Evolutionary conservation across 2,329 filamentous ascomycete species (phyloP).

Genomic region (Colletotrichum godetiae): DNA sequence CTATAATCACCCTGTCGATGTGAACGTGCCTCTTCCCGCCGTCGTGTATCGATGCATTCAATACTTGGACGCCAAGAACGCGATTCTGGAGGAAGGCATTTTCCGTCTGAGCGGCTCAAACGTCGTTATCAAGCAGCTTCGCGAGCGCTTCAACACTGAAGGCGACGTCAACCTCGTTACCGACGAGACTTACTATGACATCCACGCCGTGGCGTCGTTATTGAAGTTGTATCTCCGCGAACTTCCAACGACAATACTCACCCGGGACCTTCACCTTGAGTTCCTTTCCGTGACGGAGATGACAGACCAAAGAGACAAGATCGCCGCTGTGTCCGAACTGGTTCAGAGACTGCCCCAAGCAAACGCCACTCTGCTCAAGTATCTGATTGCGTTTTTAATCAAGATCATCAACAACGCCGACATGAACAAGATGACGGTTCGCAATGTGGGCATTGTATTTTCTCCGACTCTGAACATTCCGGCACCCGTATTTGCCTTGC

Average conservation of each 20-base stretch:
- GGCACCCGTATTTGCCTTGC: constrained; percentile 91
- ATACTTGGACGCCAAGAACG: constrained; percentile 86
- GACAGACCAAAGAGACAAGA: constrained; percentile 78
- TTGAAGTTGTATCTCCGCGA: constrained; percentile 95
- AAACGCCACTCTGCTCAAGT: constrained; percentile 85
- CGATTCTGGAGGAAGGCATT: constrained; percentile 89
- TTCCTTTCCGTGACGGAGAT: constrained; percentile 89
- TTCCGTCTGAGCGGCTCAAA: constrained; percentile 98
- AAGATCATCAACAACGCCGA: constrained; percentile 91
- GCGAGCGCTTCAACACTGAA: constrained; percentile 93
- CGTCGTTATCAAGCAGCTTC: constrained; percentile 88
- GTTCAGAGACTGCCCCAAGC: constrained; percentile 83
- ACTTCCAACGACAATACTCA: constrained; percentile 90
- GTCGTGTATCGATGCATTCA: constrained; percentile 97
- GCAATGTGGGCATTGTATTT: constrained; percentile 98
- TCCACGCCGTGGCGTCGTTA: constrained; percentile 93
- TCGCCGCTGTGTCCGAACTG: constrained; percentile 79
- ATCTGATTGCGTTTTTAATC: constrained; percentile 88
- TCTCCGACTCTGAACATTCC: constrained; percentile 97
- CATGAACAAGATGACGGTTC: constrained; percentile 97
- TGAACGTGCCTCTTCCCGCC: constrained; percentile 82
- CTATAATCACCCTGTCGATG: constrained; percentile 78
- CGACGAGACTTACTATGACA: constrained; percentile 90
- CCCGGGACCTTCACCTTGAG: constrained; percentile 87
- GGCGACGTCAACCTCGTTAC: constrained; percentile 88